phyloP scores from a whole-genome alignment of 441 rosid genomes.

The California macrophylla region DNA sequence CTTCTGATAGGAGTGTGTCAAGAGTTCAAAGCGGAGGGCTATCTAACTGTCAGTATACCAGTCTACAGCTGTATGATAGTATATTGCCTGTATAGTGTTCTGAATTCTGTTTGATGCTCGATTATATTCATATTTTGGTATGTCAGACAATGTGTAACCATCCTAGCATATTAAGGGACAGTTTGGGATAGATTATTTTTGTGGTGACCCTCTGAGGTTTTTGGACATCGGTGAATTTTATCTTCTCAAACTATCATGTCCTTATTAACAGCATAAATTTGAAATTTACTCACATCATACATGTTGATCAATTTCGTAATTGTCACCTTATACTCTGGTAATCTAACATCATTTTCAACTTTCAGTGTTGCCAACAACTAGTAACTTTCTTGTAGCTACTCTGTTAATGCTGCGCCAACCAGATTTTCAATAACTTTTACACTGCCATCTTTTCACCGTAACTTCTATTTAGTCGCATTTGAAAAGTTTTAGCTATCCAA shows the following conservation, averaged over 20 bases:
- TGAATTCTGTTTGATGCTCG: background rate
- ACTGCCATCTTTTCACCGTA: conserved; percentile 2
- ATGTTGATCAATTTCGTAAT: background rate
- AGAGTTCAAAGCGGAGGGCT: conserved; percentile 81
- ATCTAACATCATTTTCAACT: background rate
- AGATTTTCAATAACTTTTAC: background rate
- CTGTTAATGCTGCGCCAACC: background rate
- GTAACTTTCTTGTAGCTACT: background rate
- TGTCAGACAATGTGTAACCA: background rate
- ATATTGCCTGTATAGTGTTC: conserved; percentile 13
- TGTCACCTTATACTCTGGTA: background rate
- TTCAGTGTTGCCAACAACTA: background rate
- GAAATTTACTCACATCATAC: background rate
- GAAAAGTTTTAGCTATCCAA: background rate
- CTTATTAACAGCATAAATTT: background rate
- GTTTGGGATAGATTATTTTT: background rate
- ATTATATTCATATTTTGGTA: background rate
- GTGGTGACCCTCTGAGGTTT: background rate
- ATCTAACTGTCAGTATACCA: conserved; percentile 63
- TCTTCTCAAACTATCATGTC: background rate
- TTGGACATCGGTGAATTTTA: background rate
- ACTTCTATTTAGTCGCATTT: background rate
- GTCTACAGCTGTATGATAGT: conserved; percentile 15
- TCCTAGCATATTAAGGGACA: background rate
- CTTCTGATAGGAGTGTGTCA: conserved; percentile 90